Evolutionary conservation across 2,329 filamentous ascomycete species (phyloP).

Genomic region (Ophiocordyceps sinensis): DNA sequence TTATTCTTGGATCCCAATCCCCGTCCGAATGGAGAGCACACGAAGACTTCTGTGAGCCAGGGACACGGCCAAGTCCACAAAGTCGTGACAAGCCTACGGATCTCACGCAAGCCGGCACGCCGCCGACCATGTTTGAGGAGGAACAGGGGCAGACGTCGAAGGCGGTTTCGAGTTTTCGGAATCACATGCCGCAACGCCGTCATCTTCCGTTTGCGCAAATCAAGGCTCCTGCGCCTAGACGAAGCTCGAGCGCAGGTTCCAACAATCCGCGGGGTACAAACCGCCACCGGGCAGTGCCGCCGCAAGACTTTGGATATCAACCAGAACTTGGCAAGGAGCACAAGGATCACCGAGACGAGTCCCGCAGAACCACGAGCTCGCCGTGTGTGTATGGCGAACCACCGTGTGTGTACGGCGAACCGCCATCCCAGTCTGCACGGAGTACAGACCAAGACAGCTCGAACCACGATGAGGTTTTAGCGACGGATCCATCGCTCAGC

Average conservation of each 20-base stretch:
- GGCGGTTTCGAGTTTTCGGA: conserved; percentile 8
- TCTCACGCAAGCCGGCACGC: not conserved
- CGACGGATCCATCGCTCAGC: not conserved
- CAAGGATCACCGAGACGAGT: not conserved
- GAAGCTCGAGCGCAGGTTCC: not conserved
- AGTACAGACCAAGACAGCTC: not conserved
- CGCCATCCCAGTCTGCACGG: too few relatives aligned
- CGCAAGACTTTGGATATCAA: not conserved
- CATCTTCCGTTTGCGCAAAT: conserved; percentile 10
- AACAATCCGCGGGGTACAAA: not conserved
- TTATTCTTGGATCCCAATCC: too few relatives aligned
- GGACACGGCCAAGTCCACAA: too few relatives aligned
- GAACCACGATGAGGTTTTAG: too few relatives aligned
- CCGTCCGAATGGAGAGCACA: too few relatives aligned
- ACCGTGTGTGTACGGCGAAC: too few relatives aligned
- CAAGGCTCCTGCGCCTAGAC: not conserved
- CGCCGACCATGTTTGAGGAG: not conserved
- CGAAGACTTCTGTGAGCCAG: too few relatives aligned
- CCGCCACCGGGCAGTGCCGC: not conserved
- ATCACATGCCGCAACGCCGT: conserved; percentile 16
- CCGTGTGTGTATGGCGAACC: too few relatives aligned
- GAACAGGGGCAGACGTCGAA: not conserved
- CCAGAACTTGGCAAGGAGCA: not conserved
- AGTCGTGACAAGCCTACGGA: not conserved
- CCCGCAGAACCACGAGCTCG: too few relatives aligned